Percentiles rank a stretch among this genome's conserved stretches.
phyloP scores from a whole-genome alignment of 75 land plant genomes.

The Selaginella moellendorffii region DNA sequence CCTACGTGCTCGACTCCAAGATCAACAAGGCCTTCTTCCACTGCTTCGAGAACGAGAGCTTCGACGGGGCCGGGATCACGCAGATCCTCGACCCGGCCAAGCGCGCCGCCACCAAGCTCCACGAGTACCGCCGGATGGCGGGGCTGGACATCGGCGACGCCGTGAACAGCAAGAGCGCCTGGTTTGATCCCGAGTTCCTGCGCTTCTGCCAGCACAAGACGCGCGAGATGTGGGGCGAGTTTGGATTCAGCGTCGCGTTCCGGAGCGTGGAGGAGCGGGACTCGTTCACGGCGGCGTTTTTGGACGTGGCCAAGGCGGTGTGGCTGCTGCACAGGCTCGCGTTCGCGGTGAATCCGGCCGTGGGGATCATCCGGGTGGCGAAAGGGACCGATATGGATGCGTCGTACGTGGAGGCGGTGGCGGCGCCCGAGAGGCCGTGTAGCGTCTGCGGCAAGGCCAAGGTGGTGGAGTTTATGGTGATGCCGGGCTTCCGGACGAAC shows the following conservation, averaged over 20 bases:
- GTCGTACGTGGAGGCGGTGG: slow-evolving; percentile 18
- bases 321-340: slow-evolving; percentile 33
- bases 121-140: slow-evolving; percentile 22
- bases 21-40: slow-evolving; percentile 26
- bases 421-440: slow-evolving; percentile 10
- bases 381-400: slow-evolving; percentile 19
- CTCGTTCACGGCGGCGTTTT: slow-evolving; percentile 22
- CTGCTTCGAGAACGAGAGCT: slow-evolving; percentile 32
- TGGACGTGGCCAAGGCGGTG: slow-evolving; percentile 32
- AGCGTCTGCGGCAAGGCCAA: slow-evolving; percentile 12
- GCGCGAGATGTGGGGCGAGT: slow-evolving; percentile 24
- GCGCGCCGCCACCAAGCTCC: slow-evolving; percentile 17
- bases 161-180: slow-evolving; percentile 12
- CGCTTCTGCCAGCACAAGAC: slow-evolving; percentile 26
- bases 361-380: slow-evolving; percentile 17
- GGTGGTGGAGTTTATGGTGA: slow-evolving; percentile 25
- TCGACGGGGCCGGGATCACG: slow-evolving; percentile 23
- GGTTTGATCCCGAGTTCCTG: slow-evolving; percentile 17
- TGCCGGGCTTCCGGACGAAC: slow-evolving; percentile 24
- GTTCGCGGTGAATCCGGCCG: slow-evolving; percentile 20
- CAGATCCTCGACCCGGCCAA: slow-evolving; percentile 23
- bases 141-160: slow-evolving; percentile 14
- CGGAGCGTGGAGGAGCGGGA: slow-evolving; percentile 17
- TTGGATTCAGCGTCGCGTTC: slow-evolving; percentile 22
- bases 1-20: slow-evolving; percentile 21